phyloP scores from a whole-genome alignment of 495 filamentous ascomycete species.

The Penicilliopsis zonata region DNA sequence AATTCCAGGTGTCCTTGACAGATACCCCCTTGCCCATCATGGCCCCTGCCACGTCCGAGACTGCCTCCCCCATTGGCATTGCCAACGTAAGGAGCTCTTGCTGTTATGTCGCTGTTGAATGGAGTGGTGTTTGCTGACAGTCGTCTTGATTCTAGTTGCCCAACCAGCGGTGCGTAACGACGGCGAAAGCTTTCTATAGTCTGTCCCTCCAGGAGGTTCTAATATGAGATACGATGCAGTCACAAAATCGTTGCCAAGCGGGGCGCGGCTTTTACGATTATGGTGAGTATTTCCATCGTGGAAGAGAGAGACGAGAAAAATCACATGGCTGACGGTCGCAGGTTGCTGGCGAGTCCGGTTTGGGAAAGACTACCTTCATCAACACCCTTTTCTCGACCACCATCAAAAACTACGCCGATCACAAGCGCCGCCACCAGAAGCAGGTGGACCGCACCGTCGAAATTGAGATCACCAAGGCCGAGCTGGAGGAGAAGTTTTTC shows the following conservation, averaged over 20 bases:
- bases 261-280: slow-evolving; percentile 97
- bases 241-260: slow-evolving; percentile 99
- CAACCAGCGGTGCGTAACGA: slow-evolving; percentile 86
- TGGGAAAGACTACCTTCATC: slow-evolving; percentile 99
- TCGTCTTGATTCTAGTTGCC: slow-evolving; percentile 47
- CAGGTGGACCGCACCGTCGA: slow-evolving; percentile 98
- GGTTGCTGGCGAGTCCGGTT: slow-evolving; percentile 96
- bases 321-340: slow-evolving; percentile 29
- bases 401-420: slow-evolving; percentile 99
- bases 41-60: slow-evolving; percentile 67
- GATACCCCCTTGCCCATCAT: slow-evolving; percentile 38
- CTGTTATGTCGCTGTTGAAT: not conserved
- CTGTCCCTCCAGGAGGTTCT: slow-evolving; percentile 19
- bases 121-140: slow-evolving; percentile 12
- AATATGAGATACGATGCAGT: slow-evolving; percentile 33
- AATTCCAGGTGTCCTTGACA: slow-evolving; percentile 4
- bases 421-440: slow-evolving; percentile 96
- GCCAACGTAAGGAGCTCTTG: slow-evolving; percentile 61
- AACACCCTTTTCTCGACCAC: slow-evolving; percentile 99
- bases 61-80: slow-evolving; percentile 94
- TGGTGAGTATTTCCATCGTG: slow-evolving; percentile 46
- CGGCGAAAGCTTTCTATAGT: no score
- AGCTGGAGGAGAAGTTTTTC: slow-evolving; percentile 99
- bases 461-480: slow-evolving; percentile 99
- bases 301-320: not conserved